Evolutionary conservation across 805 yeast genomes (phyloP).

Genomic region (Helenozyma baotianmanensis): DNA sequence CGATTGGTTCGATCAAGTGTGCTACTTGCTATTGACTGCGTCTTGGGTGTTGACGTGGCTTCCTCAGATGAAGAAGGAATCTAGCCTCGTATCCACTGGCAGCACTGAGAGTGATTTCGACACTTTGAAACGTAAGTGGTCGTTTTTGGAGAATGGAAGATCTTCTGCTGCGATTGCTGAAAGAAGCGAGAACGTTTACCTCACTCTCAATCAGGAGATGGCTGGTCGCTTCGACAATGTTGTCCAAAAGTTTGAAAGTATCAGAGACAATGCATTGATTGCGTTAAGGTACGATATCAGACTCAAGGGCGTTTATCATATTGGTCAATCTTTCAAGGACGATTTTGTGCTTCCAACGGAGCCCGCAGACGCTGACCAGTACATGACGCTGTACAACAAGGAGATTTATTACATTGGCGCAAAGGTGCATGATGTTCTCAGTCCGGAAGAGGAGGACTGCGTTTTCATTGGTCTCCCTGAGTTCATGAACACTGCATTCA

Average conservation of each 20-base stretch:
- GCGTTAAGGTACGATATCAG: constrained; percentile 57
- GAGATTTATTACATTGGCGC: constrained; percentile 45
- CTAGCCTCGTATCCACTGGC: constrained; percentile 22
- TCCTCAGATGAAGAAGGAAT: constrained; percentile 44
- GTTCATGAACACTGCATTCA: constrained; percentile 48
- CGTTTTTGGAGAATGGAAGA: constrained; percentile 38
- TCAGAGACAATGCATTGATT: constrained; percentile 37
- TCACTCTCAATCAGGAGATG: constrained; percentile 30
- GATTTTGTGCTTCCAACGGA: constrained; percentile 52
- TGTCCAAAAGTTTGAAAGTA: constrained; percentile 27
- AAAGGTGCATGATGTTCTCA: constrained; percentile 29
- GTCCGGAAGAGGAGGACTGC: constrained; percentile 26
- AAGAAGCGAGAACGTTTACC: constrained; percentile 23
- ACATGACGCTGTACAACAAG: constrained; percentile 47
- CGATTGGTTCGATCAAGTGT: constrained; percentile 46
- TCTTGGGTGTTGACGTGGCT: constrained; percentile 60
- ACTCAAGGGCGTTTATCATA: constrained; percentile 47
- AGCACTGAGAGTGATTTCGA: constrained; percentile 23
- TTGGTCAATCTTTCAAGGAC: constrained; percentile 44
- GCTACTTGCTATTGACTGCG: constrained; percentile 50
- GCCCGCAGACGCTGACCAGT: constrained; percentile 57
- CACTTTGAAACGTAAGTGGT: constrained; percentile 36
- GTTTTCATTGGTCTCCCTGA: constrained; percentile 45
- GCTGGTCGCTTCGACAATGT: constrained; percentile 33
- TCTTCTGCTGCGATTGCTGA: constrained; percentile 16